phyloP scores from a whole-genome alignment of 805 yeast species.

The Debaryomyces castellii region DNA sequence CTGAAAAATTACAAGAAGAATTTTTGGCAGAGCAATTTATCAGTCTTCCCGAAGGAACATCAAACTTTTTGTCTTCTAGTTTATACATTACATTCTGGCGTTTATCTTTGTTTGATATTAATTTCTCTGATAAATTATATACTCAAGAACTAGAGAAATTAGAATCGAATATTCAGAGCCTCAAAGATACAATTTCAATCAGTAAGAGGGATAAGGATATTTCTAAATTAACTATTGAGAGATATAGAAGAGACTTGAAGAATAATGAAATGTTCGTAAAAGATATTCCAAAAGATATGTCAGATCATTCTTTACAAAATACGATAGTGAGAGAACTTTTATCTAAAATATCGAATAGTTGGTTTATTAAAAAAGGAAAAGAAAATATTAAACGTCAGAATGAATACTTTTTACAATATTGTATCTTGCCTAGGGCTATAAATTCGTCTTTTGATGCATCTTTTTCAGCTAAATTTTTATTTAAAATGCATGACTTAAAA shows the following conservation, averaged over 20 bases:
- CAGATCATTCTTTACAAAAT: slow-evolving; percentile 44
- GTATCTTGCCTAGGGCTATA: slow-evolving; percentile 72
- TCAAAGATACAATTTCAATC: slow-evolving; percentile 32
- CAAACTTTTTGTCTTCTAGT: slow-evolving; percentile 30
- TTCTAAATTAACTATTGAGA: slow-evolving; percentile 18
- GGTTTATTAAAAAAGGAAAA: slow-evolving; percentile 36
- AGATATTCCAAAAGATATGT: slow-evolving; percentile 38
- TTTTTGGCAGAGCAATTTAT: slow-evolving; percentile 12
- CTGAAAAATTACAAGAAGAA: slow-evolving; percentile 5
- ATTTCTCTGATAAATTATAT: slow-evolving; percentile 52
- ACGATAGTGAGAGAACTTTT: slow-evolving; percentile 28
- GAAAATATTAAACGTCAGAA: slow-evolving; percentile 6
- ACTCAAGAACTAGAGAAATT: slow-evolving; percentile 43
- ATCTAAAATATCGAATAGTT: slow-evolving; percentile 21
- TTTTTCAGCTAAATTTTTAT: slow-evolving; percentile 61
- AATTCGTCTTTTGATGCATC: slow-evolving; percentile 85
- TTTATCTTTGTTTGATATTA: slow-evolving; percentile 68
- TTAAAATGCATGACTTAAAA: slow-evolving; percentile 42
- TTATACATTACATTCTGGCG: slow-evolving; percentile 73
- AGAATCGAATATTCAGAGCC: slow-evolving; percentile 30
- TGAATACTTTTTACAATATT: slow-evolving; percentile 51
- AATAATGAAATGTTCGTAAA: slow-evolving; percentile 23
- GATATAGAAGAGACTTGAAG: slow-evolving; percentile 20
- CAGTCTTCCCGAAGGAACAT: slow-evolving; percentile 14
- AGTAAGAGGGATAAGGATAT: slow-evolving; percentile 26